phyloP scores from a whole-genome alignment of 768 basidiomycete species.

The Tylopilus intermedius region DNA sequence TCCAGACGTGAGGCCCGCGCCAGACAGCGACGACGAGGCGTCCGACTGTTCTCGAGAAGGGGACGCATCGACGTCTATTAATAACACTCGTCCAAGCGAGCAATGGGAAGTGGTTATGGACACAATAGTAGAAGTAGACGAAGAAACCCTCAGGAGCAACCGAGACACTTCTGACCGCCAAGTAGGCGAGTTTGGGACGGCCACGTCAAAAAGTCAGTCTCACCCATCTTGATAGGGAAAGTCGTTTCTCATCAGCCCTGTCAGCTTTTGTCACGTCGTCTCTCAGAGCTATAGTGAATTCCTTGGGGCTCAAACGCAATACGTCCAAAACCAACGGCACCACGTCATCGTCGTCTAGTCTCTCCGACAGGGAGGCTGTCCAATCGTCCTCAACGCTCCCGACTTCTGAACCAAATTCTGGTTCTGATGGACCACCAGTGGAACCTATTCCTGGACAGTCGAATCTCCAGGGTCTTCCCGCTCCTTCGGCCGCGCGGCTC shows the following conservation, averaged over 20 bases:
- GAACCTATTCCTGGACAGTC: conserved; percentile 58
- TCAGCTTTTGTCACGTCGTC: conserved; percentile 66
- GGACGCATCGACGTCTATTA: conserved; percentile 5
- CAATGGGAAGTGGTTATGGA: conserved; percentile 90
- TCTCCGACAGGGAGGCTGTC: conserved; percentile 17
- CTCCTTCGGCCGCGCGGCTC: conserved; percentile 54
- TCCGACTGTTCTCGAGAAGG: conserved; percentile 21
- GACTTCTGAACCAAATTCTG: conserved; percentile 22
- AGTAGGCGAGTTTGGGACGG: conserved; percentile 71
- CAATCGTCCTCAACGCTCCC: conserved; percentile 27
- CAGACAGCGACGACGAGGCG: conserved; percentile 30
- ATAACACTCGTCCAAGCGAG: conserved; percentile 57
- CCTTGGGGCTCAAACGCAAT: conserved; percentile 63
- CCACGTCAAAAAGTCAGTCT: conserved; percentile 55
- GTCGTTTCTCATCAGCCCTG: conserved; percentile 5
- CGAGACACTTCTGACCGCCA: conserved; percentile 36
- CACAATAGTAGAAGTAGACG: conserved; percentile 64
- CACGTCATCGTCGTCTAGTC: conserved; percentile 29
- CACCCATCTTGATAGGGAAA: background rate
- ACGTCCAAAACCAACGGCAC: conserved; percentile 9
- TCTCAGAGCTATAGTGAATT: conserved; percentile 70
- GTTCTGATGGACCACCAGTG: conserved; percentile 22
- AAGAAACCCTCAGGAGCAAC: conserved; percentile 39
- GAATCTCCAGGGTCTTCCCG: conserved; percentile 55
- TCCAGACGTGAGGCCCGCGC: conserved; percentile 25